phyloP scores from a whole-genome alignment of 805 yeast species.

The Yamadazyma sp. region DNA sequence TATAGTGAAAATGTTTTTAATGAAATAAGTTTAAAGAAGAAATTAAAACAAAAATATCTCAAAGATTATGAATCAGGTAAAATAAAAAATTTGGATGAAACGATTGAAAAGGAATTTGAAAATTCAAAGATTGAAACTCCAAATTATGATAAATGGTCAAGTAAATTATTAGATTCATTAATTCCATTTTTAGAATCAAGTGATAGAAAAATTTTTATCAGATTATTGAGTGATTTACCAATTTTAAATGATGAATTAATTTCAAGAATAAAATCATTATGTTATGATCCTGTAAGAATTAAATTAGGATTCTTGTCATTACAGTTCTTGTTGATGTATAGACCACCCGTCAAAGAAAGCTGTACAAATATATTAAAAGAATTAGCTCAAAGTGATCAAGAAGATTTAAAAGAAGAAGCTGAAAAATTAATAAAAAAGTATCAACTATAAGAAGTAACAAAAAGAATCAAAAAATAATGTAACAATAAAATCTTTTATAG shows the following conservation, averaged over 20 bases:
- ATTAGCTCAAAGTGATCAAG: conserved; percentile 43
- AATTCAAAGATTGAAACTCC: conserved; percentile 33
- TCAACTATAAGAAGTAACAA: conserved; percentile 5
- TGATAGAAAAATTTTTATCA: conserved; percentile 76
- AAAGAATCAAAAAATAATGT: too few species aligned
- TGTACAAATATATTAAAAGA: conserved; percentile 50
- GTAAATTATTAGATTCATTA: conserved; percentile 68
- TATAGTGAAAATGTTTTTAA: conserved; percentile 51
- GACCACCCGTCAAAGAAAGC: conserved; percentile 73
- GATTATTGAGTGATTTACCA: conserved; percentile 87
- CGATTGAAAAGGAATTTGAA: conserved; percentile 18
- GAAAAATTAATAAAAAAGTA: conserved; percentile 47
- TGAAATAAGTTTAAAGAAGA: conserved; percentile 25
- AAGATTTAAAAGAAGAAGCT: conserved; percentile 49
- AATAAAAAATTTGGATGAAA: conserved; percentile 18
- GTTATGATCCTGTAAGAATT: conserved; percentile 81
- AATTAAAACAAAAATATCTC: conserved; percentile 17
- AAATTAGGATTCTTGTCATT: conserved; percentile 79
- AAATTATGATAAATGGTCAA: conserved; percentile 66
- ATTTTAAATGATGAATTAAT: conserved; percentile 62
- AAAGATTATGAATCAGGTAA: conserved; percentile 17
- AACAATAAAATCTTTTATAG: too few species aligned
- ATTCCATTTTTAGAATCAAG: conserved; percentile 80
- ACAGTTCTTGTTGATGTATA: conserved; percentile 79
- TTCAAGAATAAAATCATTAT: conserved; percentile 62